Evolutionary conservation across 2,329 filamentous ascomycete genomes (phyloP), one percentile per base, ranked within the genome.

Genomic region (Atkinsonella hypoxylon): DNA sequence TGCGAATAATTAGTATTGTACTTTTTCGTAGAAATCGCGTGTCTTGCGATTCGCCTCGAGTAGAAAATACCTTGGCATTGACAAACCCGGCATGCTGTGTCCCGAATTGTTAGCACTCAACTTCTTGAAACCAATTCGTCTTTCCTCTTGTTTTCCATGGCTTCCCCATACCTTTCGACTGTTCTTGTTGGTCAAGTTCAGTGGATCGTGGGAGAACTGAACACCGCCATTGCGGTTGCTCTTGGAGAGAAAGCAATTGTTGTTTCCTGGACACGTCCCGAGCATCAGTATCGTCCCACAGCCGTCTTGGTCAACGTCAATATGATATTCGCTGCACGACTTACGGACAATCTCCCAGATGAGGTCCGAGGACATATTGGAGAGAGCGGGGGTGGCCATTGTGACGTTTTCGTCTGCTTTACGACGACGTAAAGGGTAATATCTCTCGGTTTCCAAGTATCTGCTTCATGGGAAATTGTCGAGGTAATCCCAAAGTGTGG

Each of bases 291-390:
- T 34, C 41, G n/a, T 52, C 30, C 13, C 13, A 32, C 20, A 26
- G 47, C 47, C 8, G 26, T 1, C 6, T 12, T n/a, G 4, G 3
- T 15, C 30, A 48, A 10, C n/a, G 34, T 13, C 20, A 26, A 26
- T 26, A 26, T 53, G n/a, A 3, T 30, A 20, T 20, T 26, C 36
- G 11, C 7, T 20, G 40, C n/a, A 22, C n/a, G 82, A 89, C 89
- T 73, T 83, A 96, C 90, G 88, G 79, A 85, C 83, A 72, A 94
- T 76, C 81, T 91, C 85, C 91, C 91, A 97, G 79, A 95, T 76
- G 65, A 96, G 80, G 76, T 96, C 90, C 68, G 83, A 74, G 71
- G 89, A 94, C 68, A 95, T 78, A 78, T 89, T 88, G 64, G 82
- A 71, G 62, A 80, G 75, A 53, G 64, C 70, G 73, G 63, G 76